Base-by-base conservation (phyloP, 1,284 basidiomycete species). In the Malassezia furfur region DNA sequence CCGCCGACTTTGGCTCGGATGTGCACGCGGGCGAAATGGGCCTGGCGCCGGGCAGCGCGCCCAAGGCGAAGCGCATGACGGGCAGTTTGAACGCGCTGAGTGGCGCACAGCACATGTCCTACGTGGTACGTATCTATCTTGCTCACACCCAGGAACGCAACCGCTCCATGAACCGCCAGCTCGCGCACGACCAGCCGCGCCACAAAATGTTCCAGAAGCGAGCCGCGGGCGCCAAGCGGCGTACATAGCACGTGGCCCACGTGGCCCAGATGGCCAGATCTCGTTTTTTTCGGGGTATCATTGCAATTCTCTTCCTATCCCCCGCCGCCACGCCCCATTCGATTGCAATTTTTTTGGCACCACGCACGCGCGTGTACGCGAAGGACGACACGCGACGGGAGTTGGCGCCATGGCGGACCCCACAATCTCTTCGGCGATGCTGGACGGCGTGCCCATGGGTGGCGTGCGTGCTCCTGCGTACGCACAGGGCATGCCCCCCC, bases 1-100 rank as follows among this genome's bases (percentile, higher is more conserved):
- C 87, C 68, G 89, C 88, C 11, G 88, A 93, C 68, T 81, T 91
- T 44, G 90, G 88, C 38, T 81, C 83, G 22, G 90, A 93, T 72
- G 82, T 91, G 58, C 81, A 82, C 57, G 85, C 63, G 4, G 63
- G 59, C 32, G 70, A 68, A 37, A 25, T 22, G 52, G 52, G 5
- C 44, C 36, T 11, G 48, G 57, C 11, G 44, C 32, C 11, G 37
- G 57, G 12, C 21, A 39, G 30, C 9, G 46, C 46, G n/a, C 55
- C 66, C 25, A 65, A 61, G 45, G 72, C 73, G 21, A 38, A 65
- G 39, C 54, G 74, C 17, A 65, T 68, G 15, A 71, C 70, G 5
- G 73, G 72, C 25, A 73, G 65, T 36, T 54, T 76, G 47, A 72
- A 72, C 46, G 72, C 73, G 1, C 58, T 76, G 2, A 71, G 70